A percentile compares a stretch with the other conserved stretches of the same genome.
phyloP scores from a whole-genome alignment of 192 early-diverging fungal species.

The Umbelopsis sp. region DNA sequence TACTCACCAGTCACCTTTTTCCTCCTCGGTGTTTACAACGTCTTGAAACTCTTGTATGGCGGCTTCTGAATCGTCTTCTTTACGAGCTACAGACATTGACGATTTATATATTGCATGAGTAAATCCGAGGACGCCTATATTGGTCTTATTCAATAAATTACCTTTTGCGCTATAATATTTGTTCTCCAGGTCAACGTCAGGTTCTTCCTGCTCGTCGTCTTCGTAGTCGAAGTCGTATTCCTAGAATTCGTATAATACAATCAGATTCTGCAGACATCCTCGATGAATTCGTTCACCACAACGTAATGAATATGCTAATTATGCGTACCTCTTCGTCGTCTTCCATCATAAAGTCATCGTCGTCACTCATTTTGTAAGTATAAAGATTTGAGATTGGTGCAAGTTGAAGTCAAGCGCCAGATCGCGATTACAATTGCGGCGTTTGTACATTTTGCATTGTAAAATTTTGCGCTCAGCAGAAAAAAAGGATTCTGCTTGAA shows the following conservation, averaged over 20 bases:
- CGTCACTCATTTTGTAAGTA: conserved; percentile 44
- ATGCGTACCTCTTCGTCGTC: conserved; percentile 53
- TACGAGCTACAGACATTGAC: conserved; percentile 50
- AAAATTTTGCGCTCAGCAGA: conserved; percentile 15
- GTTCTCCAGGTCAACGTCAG: conserved; percentile 83
- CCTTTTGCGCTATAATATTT: conserved; percentile 92
- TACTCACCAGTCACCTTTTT: conserved; percentile 82
- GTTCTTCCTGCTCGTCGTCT: conserved; percentile 80
- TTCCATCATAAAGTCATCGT: conserved; percentile 66
- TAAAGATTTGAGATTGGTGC: background rate
- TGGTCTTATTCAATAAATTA: background rate
- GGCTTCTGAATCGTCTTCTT: conserved; percentile 73
- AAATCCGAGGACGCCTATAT: no score
- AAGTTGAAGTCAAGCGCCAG: conserved; percentile 3
- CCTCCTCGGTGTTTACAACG: conserved; percentile 78
- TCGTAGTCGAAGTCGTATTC: conserved; percentile 90
- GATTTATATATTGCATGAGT: background rate
- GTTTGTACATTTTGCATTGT: conserved; percentile 18
- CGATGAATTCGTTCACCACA: background rate
- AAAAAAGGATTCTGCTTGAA: background rate
- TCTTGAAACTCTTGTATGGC: conserved; percentile 77
- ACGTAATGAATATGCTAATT: background rate
- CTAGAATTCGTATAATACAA: background rate
- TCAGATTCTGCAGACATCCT: no score
- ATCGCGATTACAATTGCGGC: conserved; percentile 11